Conservation (phyloP, 2,329 filamentous ascomycete genomes). For the Dactylonectria estremocensis region DNA sequence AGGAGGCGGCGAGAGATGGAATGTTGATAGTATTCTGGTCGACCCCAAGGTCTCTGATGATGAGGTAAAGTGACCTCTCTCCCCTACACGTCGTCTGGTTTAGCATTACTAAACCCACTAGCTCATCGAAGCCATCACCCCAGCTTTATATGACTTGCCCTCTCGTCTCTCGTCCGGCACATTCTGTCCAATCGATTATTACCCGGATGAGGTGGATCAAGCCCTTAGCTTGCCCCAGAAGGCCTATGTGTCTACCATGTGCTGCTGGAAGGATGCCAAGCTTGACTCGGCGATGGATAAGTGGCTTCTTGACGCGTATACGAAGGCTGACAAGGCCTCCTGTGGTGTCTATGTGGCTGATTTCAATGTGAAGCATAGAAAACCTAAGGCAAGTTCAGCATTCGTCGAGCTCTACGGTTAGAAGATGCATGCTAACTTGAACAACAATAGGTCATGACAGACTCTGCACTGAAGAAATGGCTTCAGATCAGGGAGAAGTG, state of each 20-base stretch:
- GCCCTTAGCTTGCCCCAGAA: conserved; percentile 27
- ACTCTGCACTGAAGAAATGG: not conserved
- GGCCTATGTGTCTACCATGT: conserved; percentile 26
- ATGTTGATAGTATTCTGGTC: conserved; percentile 16
- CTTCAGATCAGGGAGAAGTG: not conserved
- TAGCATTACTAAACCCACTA: not conserved
- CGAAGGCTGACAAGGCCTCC: conserved; percentile 1
- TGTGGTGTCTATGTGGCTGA: conserved; percentile 13
- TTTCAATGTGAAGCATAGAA: conserved; percentile 15
- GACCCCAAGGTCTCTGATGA: conserved; percentile 15
- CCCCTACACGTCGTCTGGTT: not conserved
- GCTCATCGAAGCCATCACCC: conserved; percentile 20
- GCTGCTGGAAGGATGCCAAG: conserved; percentile 28
- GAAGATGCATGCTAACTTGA: not conserved
- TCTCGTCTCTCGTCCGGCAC: conserved; percentile 22
- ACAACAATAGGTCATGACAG: conserved; percentile 3
- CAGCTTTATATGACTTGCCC: conserved; percentile 18
- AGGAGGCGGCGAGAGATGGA: conserved; percentile 15
- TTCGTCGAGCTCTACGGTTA: too few species aligned
- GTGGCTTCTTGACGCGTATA: conserved; percentile 19
- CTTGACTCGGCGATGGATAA: conserved; percentile 5
- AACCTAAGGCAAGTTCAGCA: conserved; percentile 8
- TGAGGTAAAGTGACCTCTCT: not conserved
- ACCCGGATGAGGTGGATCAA: conserved; percentile 19
- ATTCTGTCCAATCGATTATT: conserved; percentile 17